phyloP scores from a whole-genome alignment of 495 filamentous ascomycete species.

The Podospora sp. region DNA sequence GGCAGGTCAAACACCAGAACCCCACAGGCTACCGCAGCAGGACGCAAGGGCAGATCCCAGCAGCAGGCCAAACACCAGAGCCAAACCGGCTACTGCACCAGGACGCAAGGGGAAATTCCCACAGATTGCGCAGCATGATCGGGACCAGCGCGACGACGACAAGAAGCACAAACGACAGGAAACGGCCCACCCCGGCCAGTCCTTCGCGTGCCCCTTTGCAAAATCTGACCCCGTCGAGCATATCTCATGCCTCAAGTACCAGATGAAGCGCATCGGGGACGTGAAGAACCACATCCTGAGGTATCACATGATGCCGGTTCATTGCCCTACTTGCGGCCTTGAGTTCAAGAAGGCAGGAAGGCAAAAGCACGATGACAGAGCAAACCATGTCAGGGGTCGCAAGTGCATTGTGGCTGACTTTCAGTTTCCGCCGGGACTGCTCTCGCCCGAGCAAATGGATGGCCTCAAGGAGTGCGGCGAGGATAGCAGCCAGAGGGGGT shows the following conservation, averaged over 20 bases:
- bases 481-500: no score
- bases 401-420: neutral
- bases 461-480: no score
- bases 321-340: neutral
- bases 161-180: neutral
- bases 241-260: neutral
- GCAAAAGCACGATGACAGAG: neutral
- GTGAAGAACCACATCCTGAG: neutral
- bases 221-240: conserved; percentile 1
- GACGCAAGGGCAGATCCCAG: no score
- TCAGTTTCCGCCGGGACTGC: neutral
- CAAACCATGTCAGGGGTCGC: neutral
- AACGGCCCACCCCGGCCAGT: conserved; percentile 4
- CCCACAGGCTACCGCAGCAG: no score
- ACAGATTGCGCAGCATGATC: no score
- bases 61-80: no score
- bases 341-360: neutral
- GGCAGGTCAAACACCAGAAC: no score
- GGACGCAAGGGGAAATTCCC: no score
- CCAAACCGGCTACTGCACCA: no score
- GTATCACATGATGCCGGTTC: neutral
- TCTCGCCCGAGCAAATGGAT: neutral
- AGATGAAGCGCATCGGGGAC: conserved; percentile 7
- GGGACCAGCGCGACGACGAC: neutral
- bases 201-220: conserved; percentile 3